Evolutionary conservation across 352 stramenopile genomes (phyloP).

Genomic region (Phytophthora hibernalis): DNA sequence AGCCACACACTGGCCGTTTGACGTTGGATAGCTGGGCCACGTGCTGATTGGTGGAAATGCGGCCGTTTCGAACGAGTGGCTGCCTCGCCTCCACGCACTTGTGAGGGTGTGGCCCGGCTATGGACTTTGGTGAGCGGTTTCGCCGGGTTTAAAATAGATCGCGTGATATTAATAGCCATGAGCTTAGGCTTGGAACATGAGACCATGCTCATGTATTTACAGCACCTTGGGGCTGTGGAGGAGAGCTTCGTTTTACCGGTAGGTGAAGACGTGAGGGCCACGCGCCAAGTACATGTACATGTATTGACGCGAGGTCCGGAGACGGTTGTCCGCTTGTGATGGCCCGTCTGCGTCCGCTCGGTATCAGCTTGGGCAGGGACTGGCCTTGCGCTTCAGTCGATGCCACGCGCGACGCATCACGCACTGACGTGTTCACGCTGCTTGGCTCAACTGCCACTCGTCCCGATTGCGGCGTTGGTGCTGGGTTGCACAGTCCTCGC

Average conservation of each 20-base stretch:
- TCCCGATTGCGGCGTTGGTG: conserved; percentile 18
- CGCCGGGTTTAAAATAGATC: background rate
- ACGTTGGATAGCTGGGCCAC: conserved; percentile 19
- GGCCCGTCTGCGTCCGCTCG: background rate
- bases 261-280: too few species aligned
- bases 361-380: conserved; percentile 1
- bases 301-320: conserved; percentile 4
- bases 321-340: conserved; percentile 18
- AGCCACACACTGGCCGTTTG: conserved; percentile 64
- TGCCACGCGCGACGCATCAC: conserved; percentile 17
- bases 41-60: conserved; percentile 51
- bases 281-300: too few species aligned
- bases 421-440: conserved; percentile 29
- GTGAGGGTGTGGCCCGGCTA: background rate
- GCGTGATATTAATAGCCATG: too few species aligned
- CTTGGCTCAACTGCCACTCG: background rate
- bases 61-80: conserved; percentile 65
- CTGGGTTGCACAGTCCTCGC: conserved; percentile 9
- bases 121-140: background rate
- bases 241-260: conserved; percentile 1
- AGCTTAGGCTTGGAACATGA: background rate
- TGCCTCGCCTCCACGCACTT: conserved; percentile 31
- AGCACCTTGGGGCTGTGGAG: background rate
- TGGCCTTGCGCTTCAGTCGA: conserved; percentile 27
- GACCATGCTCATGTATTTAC: background rate